Conservation (phyloP, 2,329 filamentous ascomycete species). For the Leptographium procerum region DNA sequence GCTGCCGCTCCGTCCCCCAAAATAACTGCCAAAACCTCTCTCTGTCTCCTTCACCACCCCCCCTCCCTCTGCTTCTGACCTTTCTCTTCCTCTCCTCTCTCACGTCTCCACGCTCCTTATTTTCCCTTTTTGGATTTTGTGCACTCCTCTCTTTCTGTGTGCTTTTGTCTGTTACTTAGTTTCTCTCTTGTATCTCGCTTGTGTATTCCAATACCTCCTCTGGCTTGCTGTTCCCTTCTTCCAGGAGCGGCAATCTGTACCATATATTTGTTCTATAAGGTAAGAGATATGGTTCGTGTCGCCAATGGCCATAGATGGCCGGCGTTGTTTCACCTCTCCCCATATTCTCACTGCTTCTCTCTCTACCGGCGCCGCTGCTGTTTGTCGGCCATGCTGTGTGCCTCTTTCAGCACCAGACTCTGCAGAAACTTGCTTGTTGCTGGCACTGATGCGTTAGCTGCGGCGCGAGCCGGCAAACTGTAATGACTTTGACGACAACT, state of each 20-base stretch:
- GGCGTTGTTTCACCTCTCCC: not conserved
- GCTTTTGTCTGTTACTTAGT: not conserved
- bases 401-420: not conserved
- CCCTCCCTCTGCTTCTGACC: not conserved
- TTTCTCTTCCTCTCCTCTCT: not conserved
- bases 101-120: conserved; percentile 4
- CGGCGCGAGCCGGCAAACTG: not conserved
- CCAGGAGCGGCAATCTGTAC: conserved; percentile 10
- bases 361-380: not conserved
- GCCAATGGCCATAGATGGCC: not conserved
- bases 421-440: not conserved
- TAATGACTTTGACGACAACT: not conserved
- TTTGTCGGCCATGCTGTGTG: not conserved
- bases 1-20: conserved; percentile 1
- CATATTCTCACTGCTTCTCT: not conserved
- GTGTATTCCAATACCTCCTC: conserved; percentile 4
- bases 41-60: not conserved
- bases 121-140: conserved; percentile 2
- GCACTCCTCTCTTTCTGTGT: conserved; percentile 1
- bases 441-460: not conserved
- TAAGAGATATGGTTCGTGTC: conserved; percentile 8
- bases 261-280: conserved; percentile 14
- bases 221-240: not conserved
- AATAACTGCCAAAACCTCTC: not conserved
- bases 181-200: not conserved